Base-by-base conservation (phyloP, 352 stramenopile genomes). In the Phytopythium oedochilum region DNA sequence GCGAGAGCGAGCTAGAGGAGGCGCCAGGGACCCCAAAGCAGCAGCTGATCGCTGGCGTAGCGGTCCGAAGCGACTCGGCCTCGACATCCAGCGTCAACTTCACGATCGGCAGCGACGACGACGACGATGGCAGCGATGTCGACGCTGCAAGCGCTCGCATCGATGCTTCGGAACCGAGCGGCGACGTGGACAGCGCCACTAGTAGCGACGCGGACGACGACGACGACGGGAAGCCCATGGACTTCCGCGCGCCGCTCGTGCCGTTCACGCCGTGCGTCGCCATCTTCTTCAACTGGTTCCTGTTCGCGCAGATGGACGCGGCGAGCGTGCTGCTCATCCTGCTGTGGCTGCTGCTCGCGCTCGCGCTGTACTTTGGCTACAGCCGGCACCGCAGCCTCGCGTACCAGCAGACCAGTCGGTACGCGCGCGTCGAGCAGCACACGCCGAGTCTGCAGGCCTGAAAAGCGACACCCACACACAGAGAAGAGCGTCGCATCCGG, bases 241-340 rank as follows among this genome's bases (percentile, higher is more conserved):
- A 61, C 39, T 94, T 92, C 45, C 71, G 74, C 50, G 79, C 83
- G 32, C 84, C 84, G 34, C 58, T 88, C 34, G 84, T 92, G 35
- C 84, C 84, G 28, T 92, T 89, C 39, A 54, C 81, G 20, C 84
- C 82, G n/a, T 90, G 78, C 35, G 34, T 94, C 1, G 82, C 84
- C 5, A 92, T 94, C 57, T 92, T 90, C 53, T 89, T 94, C 68
- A 94, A 94, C 68, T 94, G 85, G 85, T 91, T 92, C 42, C 57
- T 94, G 25, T 89, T 93, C 43, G 77, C 79, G 23, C 85, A 94
- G 66, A 90, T 92, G 77, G 78, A 88, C 31, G 61, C 67, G 3
- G 60, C 65, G 39, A 84, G 75, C 39, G 77, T 92, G 36, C 44
- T 81, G 25, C 71, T 91, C 39, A 88, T 92, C 43, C 26, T 68